Conservation (phyloP, 495 filamentous ascomycete species). For the Xylaria longipes region DNA sequence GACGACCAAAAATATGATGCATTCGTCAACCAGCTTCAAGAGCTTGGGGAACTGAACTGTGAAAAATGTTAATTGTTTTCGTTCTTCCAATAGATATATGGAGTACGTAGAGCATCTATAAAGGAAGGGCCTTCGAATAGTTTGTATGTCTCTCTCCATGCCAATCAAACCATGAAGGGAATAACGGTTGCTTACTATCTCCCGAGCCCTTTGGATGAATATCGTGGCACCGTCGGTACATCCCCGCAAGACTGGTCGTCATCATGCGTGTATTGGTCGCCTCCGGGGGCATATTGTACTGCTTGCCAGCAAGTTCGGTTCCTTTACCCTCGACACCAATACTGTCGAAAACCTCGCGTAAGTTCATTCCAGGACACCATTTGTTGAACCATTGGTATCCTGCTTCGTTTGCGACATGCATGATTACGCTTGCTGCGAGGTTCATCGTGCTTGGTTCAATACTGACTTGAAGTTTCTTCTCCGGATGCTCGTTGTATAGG, state of each 20-base stretch:
- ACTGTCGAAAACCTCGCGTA: constrained; percentile 7
- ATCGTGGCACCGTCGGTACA: constrained; percentile 21
- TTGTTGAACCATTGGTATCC: constrained; percentile 26
- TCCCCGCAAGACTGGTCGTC: constrained; percentile 11
- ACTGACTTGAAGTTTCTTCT: constrained; percentile 18
- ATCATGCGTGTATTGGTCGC: constrained; percentile 23
- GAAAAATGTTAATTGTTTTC: not conserved
- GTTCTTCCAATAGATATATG: not conserved
- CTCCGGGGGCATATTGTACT: constrained; percentile 24
- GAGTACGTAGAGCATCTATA: not conserved
- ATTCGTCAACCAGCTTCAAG: constrained; percentile 23
- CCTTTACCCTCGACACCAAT: not conserved
- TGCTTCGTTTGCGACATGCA: constrained; percentile 26
- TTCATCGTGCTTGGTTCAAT: constrained; percentile 17
- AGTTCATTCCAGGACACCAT: constrained; percentile 29
- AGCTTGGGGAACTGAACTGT: constrained; percentile 10
- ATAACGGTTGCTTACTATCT: not conserved
- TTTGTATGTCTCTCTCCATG: not conserved
- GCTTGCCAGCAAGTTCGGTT: not conserved
- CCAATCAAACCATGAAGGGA: not conserved
- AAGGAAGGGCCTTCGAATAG: not conserved
- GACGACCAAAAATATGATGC: constrained; percentile 24
- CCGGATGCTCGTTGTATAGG: constrained; percentile 25
- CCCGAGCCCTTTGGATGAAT: not conserved
- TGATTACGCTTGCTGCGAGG: not conserved